Evolutionary conservation across 257 asterid species (phyloP).

Genomic region (Solanum tarapatanum): DNA sequence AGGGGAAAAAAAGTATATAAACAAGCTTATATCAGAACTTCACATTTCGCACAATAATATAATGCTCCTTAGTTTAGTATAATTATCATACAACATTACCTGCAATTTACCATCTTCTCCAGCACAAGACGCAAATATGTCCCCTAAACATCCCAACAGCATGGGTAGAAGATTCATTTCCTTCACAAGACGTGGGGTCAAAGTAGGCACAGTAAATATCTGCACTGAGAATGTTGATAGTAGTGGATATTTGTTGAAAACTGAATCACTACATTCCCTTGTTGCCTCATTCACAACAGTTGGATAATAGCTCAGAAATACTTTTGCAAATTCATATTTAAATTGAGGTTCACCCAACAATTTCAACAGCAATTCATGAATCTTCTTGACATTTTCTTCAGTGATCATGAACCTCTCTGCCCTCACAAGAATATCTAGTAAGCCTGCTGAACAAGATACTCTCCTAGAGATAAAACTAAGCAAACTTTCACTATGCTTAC

Average conservation of each 20-base stretch:
- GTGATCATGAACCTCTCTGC: conserved; percentile 52
- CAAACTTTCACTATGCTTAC: conserved; percentile 76
- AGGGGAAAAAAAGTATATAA: neutral
- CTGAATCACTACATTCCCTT: conserved; percentile 42
- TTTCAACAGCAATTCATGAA: conserved; percentile 80
- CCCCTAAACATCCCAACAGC: conserved; percentile 70
- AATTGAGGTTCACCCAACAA: conserved; percentile 83
- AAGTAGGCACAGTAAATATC: conserved; percentile 81
- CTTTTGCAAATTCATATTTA: conserved; percentile 88
- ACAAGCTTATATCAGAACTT: neutral
- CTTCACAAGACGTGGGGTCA: conserved; percentile 87
- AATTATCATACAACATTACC: conserved; percentile 31
- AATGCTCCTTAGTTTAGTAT: neutral
- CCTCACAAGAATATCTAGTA: conserved; percentile 67
- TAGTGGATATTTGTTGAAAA: conserved; percentile 46
- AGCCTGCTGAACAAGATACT: conserved; percentile 50
- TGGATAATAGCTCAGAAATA: conserved; percentile 73
- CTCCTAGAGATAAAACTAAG: conserved; percentile 84
- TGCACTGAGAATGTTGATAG: conserved; percentile 86
- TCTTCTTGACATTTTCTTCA: conserved; percentile 41
- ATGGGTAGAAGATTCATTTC: conserved; percentile 78
- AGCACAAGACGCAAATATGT: conserved; percentile 44
- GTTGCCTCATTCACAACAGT: conserved; percentile 42
- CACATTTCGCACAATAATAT: neutral
- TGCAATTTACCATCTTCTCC: conserved; percentile 75